A percentile compares a stretch with the other conserved stretches of the same genome.
Conservation (phyloP, 78 protist genomes). For the Polysphondylium violaceum region DNA sequence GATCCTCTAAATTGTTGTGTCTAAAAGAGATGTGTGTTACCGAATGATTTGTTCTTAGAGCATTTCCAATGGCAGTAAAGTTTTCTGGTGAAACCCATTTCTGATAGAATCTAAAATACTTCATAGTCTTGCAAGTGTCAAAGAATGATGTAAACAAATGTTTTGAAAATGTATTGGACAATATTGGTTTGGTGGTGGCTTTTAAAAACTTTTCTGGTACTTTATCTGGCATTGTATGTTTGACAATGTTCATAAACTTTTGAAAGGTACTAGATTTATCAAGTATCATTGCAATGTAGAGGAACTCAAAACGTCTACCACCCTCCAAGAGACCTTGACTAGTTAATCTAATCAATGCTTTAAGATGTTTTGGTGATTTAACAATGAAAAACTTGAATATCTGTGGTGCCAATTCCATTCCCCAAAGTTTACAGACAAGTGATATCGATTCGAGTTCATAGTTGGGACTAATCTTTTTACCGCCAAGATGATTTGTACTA, state of each 20-base stretch:
- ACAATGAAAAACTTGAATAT: slow-evolving; percentile 46
- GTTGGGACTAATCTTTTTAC: slow-evolving; percentile 21
- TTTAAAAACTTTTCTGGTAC: slow-evolving; percentile 62
- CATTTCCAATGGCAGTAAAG: slow-evolving; percentile 41
- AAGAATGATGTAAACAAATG: slow-evolving; percentile 32
- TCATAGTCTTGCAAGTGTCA: slow-evolving; percentile 12
- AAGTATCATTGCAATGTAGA: slow-evolving; percentile 51
- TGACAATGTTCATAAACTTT: slow-evolving; percentile 68
- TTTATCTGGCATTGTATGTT: slow-evolving; percentile 69
- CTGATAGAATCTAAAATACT: slow-evolving; percentile 71
- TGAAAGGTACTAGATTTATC: slow-evolving; percentile 54
- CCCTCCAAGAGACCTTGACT: slow-evolving; percentile 47
- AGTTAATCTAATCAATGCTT: slow-evolving; percentile 9
- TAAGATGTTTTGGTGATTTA: slow-evolving; percentile 59
- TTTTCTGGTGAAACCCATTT: slow-evolving; percentile 65
- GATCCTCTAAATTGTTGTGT: slow-evolving; percentile 40
- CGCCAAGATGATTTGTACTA: too few relatives aligned
- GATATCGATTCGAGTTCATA: slow-evolving; percentile 30
- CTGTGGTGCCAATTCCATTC: slow-evolving; percentile 56
- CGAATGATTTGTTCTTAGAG: slow-evolving; percentile 17
- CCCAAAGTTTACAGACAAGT: slow-evolving; percentile 74
- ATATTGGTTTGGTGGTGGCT: slow-evolving; percentile 64
- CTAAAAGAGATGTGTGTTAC: slow-evolving; percentile 55
- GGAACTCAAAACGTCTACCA: slow-evolving; percentile 40
- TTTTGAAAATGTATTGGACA: slow-evolving; percentile 31